Evolutionary conservation across 371 early-diverging fungal genomes (phyloP), one percentile per base, ranked within the genome.

Genomic region (Syncephalastrum contaminatum): DNA sequence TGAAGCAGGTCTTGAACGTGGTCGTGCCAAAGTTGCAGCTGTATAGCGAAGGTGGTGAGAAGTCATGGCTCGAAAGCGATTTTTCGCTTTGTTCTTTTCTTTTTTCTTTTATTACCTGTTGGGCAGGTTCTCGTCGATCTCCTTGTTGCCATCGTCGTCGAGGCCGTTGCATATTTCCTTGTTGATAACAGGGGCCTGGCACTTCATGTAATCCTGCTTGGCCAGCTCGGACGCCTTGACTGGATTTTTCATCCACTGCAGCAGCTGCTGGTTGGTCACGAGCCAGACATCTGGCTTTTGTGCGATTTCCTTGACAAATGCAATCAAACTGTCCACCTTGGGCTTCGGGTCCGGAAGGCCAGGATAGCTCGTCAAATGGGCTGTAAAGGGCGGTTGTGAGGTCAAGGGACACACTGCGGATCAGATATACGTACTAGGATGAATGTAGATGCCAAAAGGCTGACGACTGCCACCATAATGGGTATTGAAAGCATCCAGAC

Each of bases 151-250:
- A 18, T 81, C 72, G 57, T 86, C 83, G 59, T 84, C 85, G 39
- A 87, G 55, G 16, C 90, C 89, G 64, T 89, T 88, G 68, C 89
- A 89, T 52, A 89, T 88, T 54, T 84, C 82, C 48, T 79, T 76
- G 56, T 77, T 56, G 42, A 85, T 73, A 0, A 72, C 77, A 18
- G 88, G 83, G 47, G 72, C 60, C 20, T 69, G 62, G 62, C 86
- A 86, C 60, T 74, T 75, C 73, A 86, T 80, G 62, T 83, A 82
- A 2, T 65, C 57, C 39, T 82, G 83, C 4, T 67, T 62, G 16
- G 71, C 77, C 2, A 86, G 43, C 46, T 84, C 73, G 16, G 83
- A 77, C 7, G 75, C 77, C 4, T 84, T 84, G 39, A 86, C 87
- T 7, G 87, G 87, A 45, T 84, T 84, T 66, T 81, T 72, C 80